Base-by-base conservation (phyloP, 2,329 filamentous ascomycete species). In the Colletotrichum lentis region DNA sequence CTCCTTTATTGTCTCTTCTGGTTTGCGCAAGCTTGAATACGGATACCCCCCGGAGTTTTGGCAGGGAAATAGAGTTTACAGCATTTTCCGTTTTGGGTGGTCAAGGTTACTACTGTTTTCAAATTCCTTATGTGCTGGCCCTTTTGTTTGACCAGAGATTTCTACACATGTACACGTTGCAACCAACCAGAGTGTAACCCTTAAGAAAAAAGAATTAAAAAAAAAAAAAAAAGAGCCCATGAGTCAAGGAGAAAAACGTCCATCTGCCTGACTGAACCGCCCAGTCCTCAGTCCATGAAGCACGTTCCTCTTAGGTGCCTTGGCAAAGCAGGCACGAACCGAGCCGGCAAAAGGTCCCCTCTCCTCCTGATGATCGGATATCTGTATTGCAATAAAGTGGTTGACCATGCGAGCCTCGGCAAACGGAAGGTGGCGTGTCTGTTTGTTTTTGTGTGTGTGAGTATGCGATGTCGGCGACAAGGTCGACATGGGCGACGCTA, bases 1-100 rank as follows among this genome's bases (percentile, higher is more conserved):
- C 7, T 31, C 27, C 27, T 1, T 31, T 31, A n/a, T n/a, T n/a
- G n/a, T 31, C 8, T 8, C 20, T 20, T 31, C 22, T 3, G 35
- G 57, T 37, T 49, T 47, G 18, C 37, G 47, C 58, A 14, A 14
- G 72, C 71, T 56, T 43, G 35, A 43, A 50, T 27, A 64, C 68
- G 69, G 71, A 74, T 76, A 76, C 72, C 73, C 73, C 73, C 62
- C 43, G 69, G 69, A 62, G 69, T 60, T 68, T 44, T 11, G 49
- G 43, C 22, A 59, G 37, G 54, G 24, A 49, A 55, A 47, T 27
- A 8, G 27, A 10, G 8, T 31, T 31, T 8, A 31, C 8, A 31
- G 1, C 27, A 31, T 31, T 31, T 37, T 43, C 16, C 12, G 10
- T 35, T 11, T 44, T 22, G 27, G 27, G 7, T 31, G n/a, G 7